Base-by-base conservation (phyloP, 805 yeast genomes). In the Wickerhamomyces alni region DNA sequence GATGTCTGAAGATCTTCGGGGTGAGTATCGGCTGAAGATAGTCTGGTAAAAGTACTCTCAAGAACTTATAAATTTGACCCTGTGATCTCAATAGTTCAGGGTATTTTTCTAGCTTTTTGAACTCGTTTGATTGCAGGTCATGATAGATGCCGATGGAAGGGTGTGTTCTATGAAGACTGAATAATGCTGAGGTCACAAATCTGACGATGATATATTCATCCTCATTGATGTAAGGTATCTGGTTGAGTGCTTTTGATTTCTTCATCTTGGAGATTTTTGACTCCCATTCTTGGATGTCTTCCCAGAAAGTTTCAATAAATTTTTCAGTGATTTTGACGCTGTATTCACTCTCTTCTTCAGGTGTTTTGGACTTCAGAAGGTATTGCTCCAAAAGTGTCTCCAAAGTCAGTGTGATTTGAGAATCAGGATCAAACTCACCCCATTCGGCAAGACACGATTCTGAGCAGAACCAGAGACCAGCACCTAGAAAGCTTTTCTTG, bases 381-480 rank as follows among this genome's bases (percentile, higher is more conserved):
- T 51, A 54, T 16, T 48, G 39, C 9, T 33, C 31, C 16, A 55
- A 33, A 22, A 61, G 29, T 3, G 35, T 36, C 25, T 77, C 67
- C 33, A 75, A 58, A 1, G 57, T 45, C 12, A 42, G 35, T 2
- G 66, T 48, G 26, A 70, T 56, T n/a, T 70, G 38, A 0, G 61
- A 59, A 11, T 67, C 58, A 2, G 40, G 39, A 40, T 74, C 78
- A 19, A 53, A 53, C 1, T 31, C 38, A 8, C 37, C 25, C 62
- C 75, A 80, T 3, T 30, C 22, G 0, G 54, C 46, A 15, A 54
- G 39, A 47, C 87, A 80, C 5, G 48, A 44, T 7, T 65, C 70
- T 1, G 75, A 56, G 48, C 85, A 80, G 46, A 80, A 79, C 65
- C 74, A 75, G 24, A 75, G 47, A 5, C 74, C 74, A 13, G 67